Percentiles rank a stretch among this genome's conserved stretches.
Evolutionary conservation across 1,284 basidiomycete species (phyloP).

Genomic region (Heliocybe sulcata): DNA sequence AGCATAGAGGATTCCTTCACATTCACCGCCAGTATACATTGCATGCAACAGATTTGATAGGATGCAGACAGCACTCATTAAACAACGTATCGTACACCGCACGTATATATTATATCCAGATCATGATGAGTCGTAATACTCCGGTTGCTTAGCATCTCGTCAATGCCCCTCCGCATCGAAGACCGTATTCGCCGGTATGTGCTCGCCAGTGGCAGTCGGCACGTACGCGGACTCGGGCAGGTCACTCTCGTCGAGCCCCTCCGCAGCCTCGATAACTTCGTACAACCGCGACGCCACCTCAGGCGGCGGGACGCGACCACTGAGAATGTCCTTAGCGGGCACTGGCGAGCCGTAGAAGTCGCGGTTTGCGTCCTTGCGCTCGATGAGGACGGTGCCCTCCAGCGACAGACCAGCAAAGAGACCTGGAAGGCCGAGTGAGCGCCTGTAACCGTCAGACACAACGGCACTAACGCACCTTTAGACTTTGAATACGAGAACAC

Average conservation of each 20-base stretch:
- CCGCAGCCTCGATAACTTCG: slow-evolving; percentile 89
- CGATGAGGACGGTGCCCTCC: slow-evolving; percentile 93
- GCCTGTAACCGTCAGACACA: background rate
- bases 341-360: slow-evolving; percentile 95
- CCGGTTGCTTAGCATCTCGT: background rate
- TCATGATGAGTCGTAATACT: background rate
- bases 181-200: slow-evolving; percentile 51
- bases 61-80: background rate
- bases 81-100: background rate
- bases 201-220: slow-evolving; percentile 58
- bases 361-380: slow-evolving; percentile 90
- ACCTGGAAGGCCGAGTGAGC: slow-evolving; percentile 39
- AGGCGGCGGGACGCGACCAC: slow-evolving; percentile 91
- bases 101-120: slow-evolving; percentile 1
- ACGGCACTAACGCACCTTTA: slow-evolving; percentile 57
- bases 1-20: too few relatives aligned
- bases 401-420: slow-evolving; percentile 93
- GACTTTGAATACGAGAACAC: slow-evolving; percentile 98
- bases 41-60: too few relatives aligned
- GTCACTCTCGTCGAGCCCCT: slow-evolving; percentile 72
- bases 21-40: too few relatives aligned
- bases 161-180: slow-evolving; percentile 56
- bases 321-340: slow-evolving; percentile 84
- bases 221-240: slow-evolving; percentile 80
- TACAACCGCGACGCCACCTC: slow-evolving; percentile 93